Base-by-base conservation (phyloP, 495 filamentous ascomycete species). In the Trichocladium uniseriatum region DNA sequence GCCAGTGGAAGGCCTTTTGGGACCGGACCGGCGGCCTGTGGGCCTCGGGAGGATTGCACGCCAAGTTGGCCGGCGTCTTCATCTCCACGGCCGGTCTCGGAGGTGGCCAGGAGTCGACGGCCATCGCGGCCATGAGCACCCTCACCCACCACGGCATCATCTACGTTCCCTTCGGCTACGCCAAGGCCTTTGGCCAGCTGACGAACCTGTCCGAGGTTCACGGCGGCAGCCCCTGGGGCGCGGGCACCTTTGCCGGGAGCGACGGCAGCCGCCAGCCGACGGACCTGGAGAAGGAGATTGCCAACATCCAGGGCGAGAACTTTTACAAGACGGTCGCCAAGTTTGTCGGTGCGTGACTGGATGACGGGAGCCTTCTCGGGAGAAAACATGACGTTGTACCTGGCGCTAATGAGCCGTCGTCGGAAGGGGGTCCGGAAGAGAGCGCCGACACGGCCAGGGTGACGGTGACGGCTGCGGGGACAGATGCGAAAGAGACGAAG, bases 51-150 rank as follows among this genome's bases (percentile, higher is more conserved):
- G 83, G 77, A 55, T 89, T 78, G 77, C 84, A 79, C 74, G 88
- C 87, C 69, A 99, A 97, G 79, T 85, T 86, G 56, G 92, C 84
- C 42, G 91, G 92, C 65, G 48, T 96, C 40, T 99, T 99, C 79
- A 63, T 99, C 68, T 86, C 82, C 43, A 91, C 87, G 11, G 89
- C 73, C 39, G 82, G 81, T 49, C 73, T 72, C 41, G 92, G 92
- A 55, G 92, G 92, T 68, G 92, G 92, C 34, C 94, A 98, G 72
- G 92, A 98, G 73, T 83, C 80, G 41, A 98, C 92, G 16, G 83
- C 76, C 49, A 66, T 95, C 41, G 76, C 86, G 18, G 72, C 83
- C 64, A 82, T 97, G 79, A 87, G 82, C 70, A 98, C 92, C 9
- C 69, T 98, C 35, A 67, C 84, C 43, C 92, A 97, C 68, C 92